Conservation (phyloP, 805 yeast genomes). For the Clavispora asparagi region DNA sequence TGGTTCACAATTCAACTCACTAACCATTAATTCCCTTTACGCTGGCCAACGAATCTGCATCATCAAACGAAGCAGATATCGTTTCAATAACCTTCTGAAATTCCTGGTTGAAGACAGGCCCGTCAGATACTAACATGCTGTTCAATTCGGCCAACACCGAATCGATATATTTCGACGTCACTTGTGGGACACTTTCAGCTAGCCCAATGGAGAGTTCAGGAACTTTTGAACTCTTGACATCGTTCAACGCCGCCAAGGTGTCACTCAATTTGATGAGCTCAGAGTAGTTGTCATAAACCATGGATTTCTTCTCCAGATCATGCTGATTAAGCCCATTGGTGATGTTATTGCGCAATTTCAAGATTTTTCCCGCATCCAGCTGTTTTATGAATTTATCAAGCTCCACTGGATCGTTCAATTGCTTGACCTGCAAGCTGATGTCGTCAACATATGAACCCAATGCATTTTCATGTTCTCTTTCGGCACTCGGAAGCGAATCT, state of each 20-base stretch:
- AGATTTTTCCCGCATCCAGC: constrained; percentile 8
- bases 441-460: background rate
- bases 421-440: background rate
- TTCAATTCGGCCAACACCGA: constrained; percentile 6
- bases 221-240: background rate
- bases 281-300: constrained; percentile 70
- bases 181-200: background rate
- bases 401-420: constrained; percentile 3
- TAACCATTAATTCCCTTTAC: constrained; percentile 6
- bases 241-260: constrained; percentile 29
- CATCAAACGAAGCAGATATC: constrained; percentile 3
- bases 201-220: background rate
- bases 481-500: background rate
- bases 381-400: constrained; percentile 6
- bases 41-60: constrained; percentile 10
- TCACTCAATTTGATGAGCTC: constrained; percentile 66
- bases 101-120: constrained; percentile 13
- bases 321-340: constrained; percentile 45
- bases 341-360: constrained; percentile 11
- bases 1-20: background rate
- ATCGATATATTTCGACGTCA: constrained; percentile 7
- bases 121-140: constrained; percentile 6
- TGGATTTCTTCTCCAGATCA: constrained; percentile 60
- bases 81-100: constrained; percentile 8
- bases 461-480: background rate